phyloP scores from a whole-genome alignment of 768 basidiomycete genomes.

The Phallus indusiatus region DNA sequence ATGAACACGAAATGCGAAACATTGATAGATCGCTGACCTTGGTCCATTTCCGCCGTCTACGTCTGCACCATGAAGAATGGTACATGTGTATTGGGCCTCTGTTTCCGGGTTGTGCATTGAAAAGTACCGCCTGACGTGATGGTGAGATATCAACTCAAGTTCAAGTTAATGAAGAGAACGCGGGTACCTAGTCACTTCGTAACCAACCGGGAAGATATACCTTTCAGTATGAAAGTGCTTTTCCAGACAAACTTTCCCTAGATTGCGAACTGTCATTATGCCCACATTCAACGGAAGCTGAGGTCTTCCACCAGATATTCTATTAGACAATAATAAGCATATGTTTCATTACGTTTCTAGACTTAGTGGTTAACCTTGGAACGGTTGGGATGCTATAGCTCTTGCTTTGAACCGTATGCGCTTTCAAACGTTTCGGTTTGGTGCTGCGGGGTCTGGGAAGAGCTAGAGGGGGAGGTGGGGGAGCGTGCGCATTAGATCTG shows the following conservation, averaged over 20 bases:
- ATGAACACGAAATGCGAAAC: neutral
- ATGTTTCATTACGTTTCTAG: neutral
- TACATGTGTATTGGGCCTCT: conserved; percentile 73
- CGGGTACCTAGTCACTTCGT: conserved; percentile 66
- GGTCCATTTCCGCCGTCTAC: conserved; percentile 35
- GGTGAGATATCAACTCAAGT: neutral
- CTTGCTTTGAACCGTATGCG: conserved; percentile 72
- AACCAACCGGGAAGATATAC: conserved; percentile 84
- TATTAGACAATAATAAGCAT: neutral
- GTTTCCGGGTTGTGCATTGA: conserved; percentile 59
- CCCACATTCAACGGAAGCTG: conserved; percentile 75
- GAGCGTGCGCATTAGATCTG: neutral
- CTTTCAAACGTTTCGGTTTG: conserved; percentile 71
- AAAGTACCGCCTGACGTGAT: conserved; percentile 53
- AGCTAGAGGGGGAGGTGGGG: conserved; percentile 1
- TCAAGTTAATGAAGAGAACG: neutral
- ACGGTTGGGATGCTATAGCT: conserved; percentile 72
- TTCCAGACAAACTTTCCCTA: conserved; percentile 71
- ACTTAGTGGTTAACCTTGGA: conserved; percentile 53
- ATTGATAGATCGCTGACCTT: neutral
- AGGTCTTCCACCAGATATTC: conserved; percentile 36
- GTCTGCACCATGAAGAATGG: conserved; percentile 76
- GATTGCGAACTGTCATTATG: conserved; percentile 71
- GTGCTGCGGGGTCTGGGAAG: conserved; percentile 19
- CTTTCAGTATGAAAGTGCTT: conserved; percentile 83